Base-by-base conservation (phyloP, 2,329 filamentous ascomycete species). In the Colletotrichum higginsianum region DNA sequence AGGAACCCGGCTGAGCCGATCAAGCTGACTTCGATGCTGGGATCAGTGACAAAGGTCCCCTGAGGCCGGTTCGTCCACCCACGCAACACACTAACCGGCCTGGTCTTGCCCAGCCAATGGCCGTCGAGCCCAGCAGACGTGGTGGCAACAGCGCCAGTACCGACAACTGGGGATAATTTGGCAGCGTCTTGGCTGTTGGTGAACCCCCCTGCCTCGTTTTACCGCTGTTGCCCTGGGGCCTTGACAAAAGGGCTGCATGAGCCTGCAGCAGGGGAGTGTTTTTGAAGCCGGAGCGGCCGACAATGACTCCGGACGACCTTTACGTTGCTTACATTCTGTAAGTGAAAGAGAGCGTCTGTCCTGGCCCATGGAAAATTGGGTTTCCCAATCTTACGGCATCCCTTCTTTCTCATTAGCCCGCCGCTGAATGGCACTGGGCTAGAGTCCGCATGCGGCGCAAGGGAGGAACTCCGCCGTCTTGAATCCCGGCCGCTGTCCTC, bases 201-300 rank as follows among this genome's bases (percentile, higher is more conserved):
- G 8, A n/a, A 30, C 63, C 4, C 58, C 61, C 49, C 47, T 47
- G 55, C 44, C 18, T 21, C 50, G 49, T 18, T 42, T 47, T 35
- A n/a, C 46, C 16, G 35, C 35, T 38, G 47, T 60, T 58, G 30
- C 57, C 11, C 9, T 46, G 30, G 38, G 40, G 26, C 46, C 8
- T 60, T 40, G 53, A 57, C 47, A 42, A 18, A 47, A 52, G 65
- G 52, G 47, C 47, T 63, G 52, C 53, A 44, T 38, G 4, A 23
- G 13, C 38, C 52, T 72, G 69, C 69, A 55, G 50, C 58, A 72
- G 69, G 69, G 68, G 60, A 11, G 35, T 38, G 8, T 38, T 23
- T n/a, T 58, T 47, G 55, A 49, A 11, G 58, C 63, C 69, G 60
- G 69, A 53, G 69, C 58, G 46, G 40, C 69, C 65, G 69, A 69